Evolutionary conservation across 176 grass and related monocot species (phyloP), one percentile per base, ranked within the genome.

Genomic region (Secale cereale): DNA sequence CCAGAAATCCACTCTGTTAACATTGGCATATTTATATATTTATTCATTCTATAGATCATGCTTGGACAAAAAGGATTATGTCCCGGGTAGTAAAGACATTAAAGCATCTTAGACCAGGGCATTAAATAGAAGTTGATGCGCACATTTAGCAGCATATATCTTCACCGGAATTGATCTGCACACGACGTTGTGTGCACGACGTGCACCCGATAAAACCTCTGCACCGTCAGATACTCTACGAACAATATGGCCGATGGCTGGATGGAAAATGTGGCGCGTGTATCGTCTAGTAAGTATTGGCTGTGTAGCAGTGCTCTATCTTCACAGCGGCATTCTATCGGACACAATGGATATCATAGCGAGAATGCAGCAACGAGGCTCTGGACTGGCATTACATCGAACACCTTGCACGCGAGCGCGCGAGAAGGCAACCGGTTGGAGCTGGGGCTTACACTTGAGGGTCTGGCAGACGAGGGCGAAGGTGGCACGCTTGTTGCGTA

Each of bases 401-500:
- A 84, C 81, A 87, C 19, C 33, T 87, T 40, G 89, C 28, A 13
- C 26, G 57, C 77, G 23, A 65, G n/a, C 1, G 15, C 23, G 3
- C 22, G 0, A 16, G 22, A 45, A 36, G 32, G 65, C 65, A 64
- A 61, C 22, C 4, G 23, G 12, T 11, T 1, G 15, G 40, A 19
- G 20, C 14, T 16, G 23, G 64, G 10, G 30, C 76, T 59, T 87
- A 98, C 96, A 95, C 88, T 94, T 98, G 69, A 98, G 96, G 36
- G 96, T 95, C 76, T 98, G 86, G 70, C 93, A 98, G 73, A 98
- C 89, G 33, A 98, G 93, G 14, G 91, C 96, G 59, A 98, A 95
- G 59, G 93, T 95, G 48, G 96, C 93, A 11, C 89, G 94, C 89
- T 98, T 98, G 90, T 98, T 98, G 29, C 93, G 83, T 10, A 98